Conservation (phyloP, 495 filamentous ascomycete species). For the Penicillium arizonense region DNA sequence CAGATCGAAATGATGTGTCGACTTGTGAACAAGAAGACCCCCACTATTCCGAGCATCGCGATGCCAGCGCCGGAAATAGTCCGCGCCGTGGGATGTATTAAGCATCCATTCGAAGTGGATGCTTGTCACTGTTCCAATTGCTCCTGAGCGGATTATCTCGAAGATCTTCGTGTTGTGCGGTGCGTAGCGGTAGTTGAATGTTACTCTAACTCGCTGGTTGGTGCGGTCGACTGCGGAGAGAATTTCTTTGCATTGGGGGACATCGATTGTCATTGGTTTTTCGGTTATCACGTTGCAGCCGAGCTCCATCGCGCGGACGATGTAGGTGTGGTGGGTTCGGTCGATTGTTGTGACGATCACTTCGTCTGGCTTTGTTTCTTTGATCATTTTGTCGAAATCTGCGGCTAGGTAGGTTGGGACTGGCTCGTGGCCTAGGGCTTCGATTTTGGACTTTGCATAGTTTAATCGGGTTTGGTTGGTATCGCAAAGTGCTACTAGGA, state of each 20-base stretch:
- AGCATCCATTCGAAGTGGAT: conserved; percentile 63
- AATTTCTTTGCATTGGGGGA: conserved; percentile 49
- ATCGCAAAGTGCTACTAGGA: conserved; percentile 47
- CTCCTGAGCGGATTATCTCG: conserved; percentile 45
- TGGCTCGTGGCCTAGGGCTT: conserved; percentile 13
- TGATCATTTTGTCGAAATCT: conserved; percentile 55
- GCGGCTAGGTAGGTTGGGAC: conserved; percentile 50
- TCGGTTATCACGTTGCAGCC: conserved; percentile 58
- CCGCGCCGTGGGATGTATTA: conserved; percentile 57
- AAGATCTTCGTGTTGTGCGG: conserved; percentile 35
- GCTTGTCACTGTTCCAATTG: conserved; percentile 51
- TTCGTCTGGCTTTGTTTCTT: conserved; percentile 51
- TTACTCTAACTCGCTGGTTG: conserved; percentile 22
- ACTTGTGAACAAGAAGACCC: conserved; percentile 43
- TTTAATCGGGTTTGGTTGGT: conserved; percentile 31
- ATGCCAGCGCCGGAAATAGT: conserved; percentile 63
- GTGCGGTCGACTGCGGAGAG: conserved; percentile 29
- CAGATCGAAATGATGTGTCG: conserved; percentile 36
- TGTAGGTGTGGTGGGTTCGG: conserved; percentile 56
- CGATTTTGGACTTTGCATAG: conserved; percentile 25
- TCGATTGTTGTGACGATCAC: conserved; percentile 60
- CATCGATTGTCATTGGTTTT: conserved; percentile 62
- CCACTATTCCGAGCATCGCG: conserved; percentile 57
- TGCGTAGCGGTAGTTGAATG: conserved; percentile 37
- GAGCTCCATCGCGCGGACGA: conserved; percentile 51